Percentiles rank a stretch among this genome's conserved stretches.
Conservation (phyloP, 1,284 basidiomycete genomes). For the Ceratobasidium theobromae region DNA sequence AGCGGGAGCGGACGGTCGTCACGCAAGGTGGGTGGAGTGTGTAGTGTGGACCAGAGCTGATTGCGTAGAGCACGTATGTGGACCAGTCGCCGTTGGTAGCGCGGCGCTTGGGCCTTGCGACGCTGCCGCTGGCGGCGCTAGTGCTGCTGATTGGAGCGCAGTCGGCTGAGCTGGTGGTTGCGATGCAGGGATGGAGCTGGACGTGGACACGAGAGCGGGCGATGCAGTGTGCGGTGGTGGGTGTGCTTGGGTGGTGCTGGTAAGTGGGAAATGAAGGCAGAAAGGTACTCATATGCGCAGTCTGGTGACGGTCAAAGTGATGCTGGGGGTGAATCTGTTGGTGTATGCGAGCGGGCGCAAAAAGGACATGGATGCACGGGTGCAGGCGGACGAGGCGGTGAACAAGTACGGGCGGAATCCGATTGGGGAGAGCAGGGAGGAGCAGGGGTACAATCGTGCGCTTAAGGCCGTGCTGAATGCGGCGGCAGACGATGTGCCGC, state of each 20-base stretch:
- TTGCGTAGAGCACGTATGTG: slow-evolving; percentile 75
- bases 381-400: slow-evolving; percentile 61
- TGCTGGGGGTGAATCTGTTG: slow-evolving; percentile 83
- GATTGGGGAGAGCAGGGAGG: slow-evolving; percentile 73
- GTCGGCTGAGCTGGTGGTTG: slow-evolving; percentile 50
- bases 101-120: slow-evolving; percentile 90
- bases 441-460: slow-evolving; percentile 75
- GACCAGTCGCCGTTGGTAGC: slow-evolving; percentile 96
- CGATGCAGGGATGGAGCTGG: slow-evolving; percentile 46
- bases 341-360: slow-evolving; percentile 77
- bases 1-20: slow-evolving; percentile 72
- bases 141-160: slow-evolving; percentile 88
- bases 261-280: slow-evolving; percentile 43
- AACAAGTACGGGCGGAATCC: slow-evolving; percentile 85
- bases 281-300: slow-evolving; percentile 45
- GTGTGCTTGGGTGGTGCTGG: slow-evolving; percentile 79
- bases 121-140: slow-evolving; percentile 88
- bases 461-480: slow-evolving; percentile 71
- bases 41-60: neutral
- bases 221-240: slow-evolving; percentile 66
- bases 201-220: slow-evolving; percentile 51
- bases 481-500: slow-evolving; percentile 66
- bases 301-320: slow-evolving; percentile 81
- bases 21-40: slow-evolving; percentile 57
- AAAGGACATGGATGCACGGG: slow-evolving; percentile 74